Conservation (phyloP, 805 yeast species). For the Saccharomycopsis fibuligera region DNA sequence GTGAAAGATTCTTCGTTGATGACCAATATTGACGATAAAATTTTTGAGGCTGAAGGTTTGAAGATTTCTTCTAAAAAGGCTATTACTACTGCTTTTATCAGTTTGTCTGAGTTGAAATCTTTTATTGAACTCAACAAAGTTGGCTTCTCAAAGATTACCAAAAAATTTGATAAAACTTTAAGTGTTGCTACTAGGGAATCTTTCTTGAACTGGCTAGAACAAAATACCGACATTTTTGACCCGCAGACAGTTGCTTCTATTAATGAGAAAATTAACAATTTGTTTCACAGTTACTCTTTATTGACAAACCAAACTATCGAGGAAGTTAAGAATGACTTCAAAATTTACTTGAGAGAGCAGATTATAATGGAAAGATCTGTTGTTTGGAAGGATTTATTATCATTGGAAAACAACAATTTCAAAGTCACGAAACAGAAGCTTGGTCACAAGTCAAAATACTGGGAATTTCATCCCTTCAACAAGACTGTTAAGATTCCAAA, state of each 20-base stretch:
- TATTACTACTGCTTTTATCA: conserved; percentile 59
- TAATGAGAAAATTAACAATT: conserved; percentile 46
- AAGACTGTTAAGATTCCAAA: conserved; percentile 25
- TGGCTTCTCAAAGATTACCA: conserved; percentile 84
- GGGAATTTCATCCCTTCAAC: conserved; percentile 31
- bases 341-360: conserved; percentile 65
- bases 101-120: conserved; percentile 75
- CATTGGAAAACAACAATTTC: conserved; percentile 56
- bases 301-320: conserved; percentile 33
- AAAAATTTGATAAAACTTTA: conserved; percentile 85
- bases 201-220: conserved; percentile 37
- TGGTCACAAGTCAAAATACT: conserved; percentile 46
- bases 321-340: conserved; percentile 43
- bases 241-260: conserved; percentile 41
- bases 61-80: conserved; percentile 44
- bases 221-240: conserved; percentile 46
- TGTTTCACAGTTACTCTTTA: conserved; percentile 51
- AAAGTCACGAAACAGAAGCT: conserved; percentile 2
- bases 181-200: conserved; percentile 49
- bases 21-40: conserved; percentile 22
- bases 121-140: conserved; percentile 78
- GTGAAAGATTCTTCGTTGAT: conserved; percentile 3
- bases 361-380: conserved; percentile 97
- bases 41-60: conserved; percentile 40
- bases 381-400: conserved; percentile 97